Evolutionary conservation across 257 asterid genomes (phyloP), one percentile per base, ranked within the genome.

Genomic region (Anisodus tanguticus): DNA sequence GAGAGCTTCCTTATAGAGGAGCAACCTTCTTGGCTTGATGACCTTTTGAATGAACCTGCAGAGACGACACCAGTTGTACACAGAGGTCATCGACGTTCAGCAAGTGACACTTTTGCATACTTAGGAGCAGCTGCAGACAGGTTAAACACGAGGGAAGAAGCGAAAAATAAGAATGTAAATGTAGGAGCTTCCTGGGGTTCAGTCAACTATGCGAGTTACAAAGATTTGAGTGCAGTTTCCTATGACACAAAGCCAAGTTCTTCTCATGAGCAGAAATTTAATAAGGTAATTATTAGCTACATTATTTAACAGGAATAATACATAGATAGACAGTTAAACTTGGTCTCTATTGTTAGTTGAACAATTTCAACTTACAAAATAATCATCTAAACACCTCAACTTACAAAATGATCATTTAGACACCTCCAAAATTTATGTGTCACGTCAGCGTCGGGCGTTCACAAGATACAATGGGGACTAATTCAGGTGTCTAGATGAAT

Each of bases 21-120:
- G 84, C 95, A 95, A 74, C 97, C 94, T 26, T 85, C 90, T 26
- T 95, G 98, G 98, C 91, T 95, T 2, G 98, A 95, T 9, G 98
- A 95, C 77, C 98, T 95, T 64, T 82, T 95, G 9, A 89, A 87
- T 26, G 98, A 94, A 35, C 84, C 97, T 0, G 93, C 49, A 22
- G 58, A 74, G 64, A 72, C 87, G 15, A 83, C 87, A 8, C 47
- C 86, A 41, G 17, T 41, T 26, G 71, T 85, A 5, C 88, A 81
- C 4, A 89, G 78, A 86, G 85, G 90, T 41, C 94, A 95, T 85
- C 88, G 95, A 4, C 94, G 98, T 41, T 88, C 98, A 62, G 90
- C 93, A 7, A 93, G 98, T 45, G 98, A 95, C 79, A 89, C 94
- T 69, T 89, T 59, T 22, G 91, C 97, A 4, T 92, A 86, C 85